Conservation (phyloP, 208 protist species). For the Acanthamoeba sp. region DNA sequence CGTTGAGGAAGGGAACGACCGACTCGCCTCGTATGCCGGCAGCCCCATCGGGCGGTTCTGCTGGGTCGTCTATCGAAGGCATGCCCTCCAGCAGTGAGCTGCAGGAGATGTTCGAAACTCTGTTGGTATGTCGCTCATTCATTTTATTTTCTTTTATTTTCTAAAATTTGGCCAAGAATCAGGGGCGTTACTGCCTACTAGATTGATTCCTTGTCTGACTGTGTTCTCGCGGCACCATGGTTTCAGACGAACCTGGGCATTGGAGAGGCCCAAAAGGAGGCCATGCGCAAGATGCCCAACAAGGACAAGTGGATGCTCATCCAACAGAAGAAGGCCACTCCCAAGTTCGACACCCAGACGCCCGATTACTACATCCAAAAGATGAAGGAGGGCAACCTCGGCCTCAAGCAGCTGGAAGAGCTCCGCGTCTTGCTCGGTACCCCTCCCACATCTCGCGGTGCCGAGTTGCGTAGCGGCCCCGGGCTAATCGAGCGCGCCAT, state of each 20-base stretch:
- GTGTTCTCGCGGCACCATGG: not conserved
- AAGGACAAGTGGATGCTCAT: conserved; percentile 22
- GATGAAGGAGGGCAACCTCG: not conserved
- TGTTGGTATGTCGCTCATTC: not conserved
- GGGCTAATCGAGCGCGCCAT: too few relatives aligned
- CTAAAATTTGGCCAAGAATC: not conserved
- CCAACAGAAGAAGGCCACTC: not conserved
- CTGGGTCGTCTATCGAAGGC: not conserved
- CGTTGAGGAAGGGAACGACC: not conserved
- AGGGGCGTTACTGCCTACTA: not conserved
- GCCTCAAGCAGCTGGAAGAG: conserved; percentile 23
- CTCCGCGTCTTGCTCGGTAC: not conserved
- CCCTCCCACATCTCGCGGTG: not conserved
- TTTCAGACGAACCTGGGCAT: not conserved
- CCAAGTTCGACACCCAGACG: conserved; percentile 7
- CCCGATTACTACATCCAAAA: not conserved
- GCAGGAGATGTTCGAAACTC: not conserved
- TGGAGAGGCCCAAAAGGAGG: conserved; percentile 18
- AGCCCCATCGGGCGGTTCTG: not conserved
- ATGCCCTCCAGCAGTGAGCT: conserved; percentile 39
- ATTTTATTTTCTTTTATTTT: not conserved
- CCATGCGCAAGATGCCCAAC: conserved; percentile 41
- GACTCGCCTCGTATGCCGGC: not conserved
- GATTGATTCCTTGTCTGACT: not conserved
- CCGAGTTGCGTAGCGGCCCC: too few relatives aligned